Conservation (phyloP, 345 rosid species). For the Euphorbia pulcherrima region DNA sequence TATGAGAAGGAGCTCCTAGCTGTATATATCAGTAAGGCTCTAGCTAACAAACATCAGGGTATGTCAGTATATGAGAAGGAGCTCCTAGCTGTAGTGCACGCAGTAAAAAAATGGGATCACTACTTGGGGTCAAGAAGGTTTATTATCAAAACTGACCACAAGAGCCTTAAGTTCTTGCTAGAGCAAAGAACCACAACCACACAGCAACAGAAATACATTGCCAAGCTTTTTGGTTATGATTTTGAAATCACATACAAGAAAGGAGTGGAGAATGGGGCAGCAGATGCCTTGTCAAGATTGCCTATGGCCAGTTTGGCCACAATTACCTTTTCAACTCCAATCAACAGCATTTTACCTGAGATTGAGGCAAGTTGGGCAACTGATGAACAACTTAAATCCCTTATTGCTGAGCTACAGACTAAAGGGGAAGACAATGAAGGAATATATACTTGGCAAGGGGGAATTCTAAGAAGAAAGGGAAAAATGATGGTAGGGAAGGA, state of each 20-base stretch:
- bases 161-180: neutral
- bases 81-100: neutral
- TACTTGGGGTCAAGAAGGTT: neutral
- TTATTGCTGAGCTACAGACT: neutral
- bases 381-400: too few relatives aligned
- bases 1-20: neutral
- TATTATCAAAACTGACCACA: neutral
- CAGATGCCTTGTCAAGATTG: neutral
- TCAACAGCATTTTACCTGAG: neutral
- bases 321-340: neutral
- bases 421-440: neutral
- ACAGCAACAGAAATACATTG: neutral
- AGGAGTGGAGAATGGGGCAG: neutral
- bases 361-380: neutral
- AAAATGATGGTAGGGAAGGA: neutral
- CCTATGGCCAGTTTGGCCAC: too few relatives aligned
- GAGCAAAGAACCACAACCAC: neutral
- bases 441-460: neutral
- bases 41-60: neutral
- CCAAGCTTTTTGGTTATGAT: neutral
- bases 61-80: constrained; percentile 11
- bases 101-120: neutral
- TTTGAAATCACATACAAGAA: neutral
- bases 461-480: too few relatives aligned
- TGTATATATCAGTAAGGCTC: neutral